Conservation (phyloP, 495 filamentous ascomycete genomes). For the Aspergillus sparsus region DNA sequence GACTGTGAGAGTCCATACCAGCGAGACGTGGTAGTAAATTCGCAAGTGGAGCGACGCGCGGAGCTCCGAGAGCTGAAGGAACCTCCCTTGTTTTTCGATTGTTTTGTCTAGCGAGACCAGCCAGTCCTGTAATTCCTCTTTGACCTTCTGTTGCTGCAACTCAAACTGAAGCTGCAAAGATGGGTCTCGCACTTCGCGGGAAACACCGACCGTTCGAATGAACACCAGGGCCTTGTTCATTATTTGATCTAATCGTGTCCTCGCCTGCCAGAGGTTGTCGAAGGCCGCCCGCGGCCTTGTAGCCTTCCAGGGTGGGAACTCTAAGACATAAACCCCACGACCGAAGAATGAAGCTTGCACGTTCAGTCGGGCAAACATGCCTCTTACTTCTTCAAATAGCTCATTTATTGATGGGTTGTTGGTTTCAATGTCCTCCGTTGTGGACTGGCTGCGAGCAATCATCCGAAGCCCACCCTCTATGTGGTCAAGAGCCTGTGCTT, state of each 20-base stretch:
- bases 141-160: not conserved
- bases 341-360: slow-evolving; percentile 20
- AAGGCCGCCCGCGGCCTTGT: not conserved
- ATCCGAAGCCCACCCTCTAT: slow-evolving; percentile 21
- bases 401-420: not conserved
- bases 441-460: no score
- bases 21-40: slow-evolving; percentile 13
- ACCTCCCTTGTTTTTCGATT: slow-evolving; percentile 1
- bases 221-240: slow-evolving; percentile 20
- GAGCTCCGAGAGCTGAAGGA: not conserved
- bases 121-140: slow-evolving; percentile 1
- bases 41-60: slow-evolving; percentile 15
- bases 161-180: not conserved
- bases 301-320: not conserved
- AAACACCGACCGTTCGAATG: slow-evolving; percentile 14
- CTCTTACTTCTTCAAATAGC: slow-evolving; percentile 14
- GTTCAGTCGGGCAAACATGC: slow-evolving; percentile 17
- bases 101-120: slow-evolving; percentile 10
- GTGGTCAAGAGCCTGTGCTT: slow-evolving; percentile 28
- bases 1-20: slow-evolving; percentile 9
- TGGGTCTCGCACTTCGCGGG: slow-evolving; percentile 5
- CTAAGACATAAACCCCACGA: slow-evolving; percentile 6
- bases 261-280: not conserved
- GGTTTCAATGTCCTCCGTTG: not conserved
- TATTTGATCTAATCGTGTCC: slow-evolving; percentile 10